Percentiles rank a stretch among this genome's conserved stretches.
phyloP scores from a whole-genome alignment of 2,329 filamentous ascomycete species.

The Zymoseptoria ardabiliae region DNA sequence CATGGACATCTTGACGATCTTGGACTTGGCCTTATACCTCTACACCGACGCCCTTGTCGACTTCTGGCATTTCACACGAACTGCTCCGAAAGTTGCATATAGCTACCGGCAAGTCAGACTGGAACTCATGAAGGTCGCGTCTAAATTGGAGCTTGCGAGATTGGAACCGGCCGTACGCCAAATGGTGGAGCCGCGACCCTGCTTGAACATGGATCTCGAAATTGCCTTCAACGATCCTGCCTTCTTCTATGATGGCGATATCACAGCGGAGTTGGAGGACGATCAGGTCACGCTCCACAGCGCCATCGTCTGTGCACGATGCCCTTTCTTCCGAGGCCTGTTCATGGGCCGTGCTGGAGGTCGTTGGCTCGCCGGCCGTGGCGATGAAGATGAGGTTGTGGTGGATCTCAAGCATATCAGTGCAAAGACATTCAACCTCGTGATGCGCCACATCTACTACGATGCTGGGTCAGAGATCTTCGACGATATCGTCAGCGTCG shows the following conservation, averaged over 20 bases:
- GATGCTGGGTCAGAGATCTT: constrained; percentile 78
- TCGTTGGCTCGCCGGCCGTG: constrained; percentile 58
- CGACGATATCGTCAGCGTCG: constrained; percentile 60
- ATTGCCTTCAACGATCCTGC: constrained; percentile 58
- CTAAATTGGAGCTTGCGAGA: constrained; percentile 59
- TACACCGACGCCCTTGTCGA: constrained; percentile 77
- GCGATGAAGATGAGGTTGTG: constrained; percentile 49
- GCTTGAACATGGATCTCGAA: constrained; percentile 62
- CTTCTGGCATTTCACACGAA: constrained; percentile 73
- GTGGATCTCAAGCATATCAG: constrained; percentile 81
- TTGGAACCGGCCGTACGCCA: constrained; percentile 72
- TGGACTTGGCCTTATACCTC: constrained; percentile 71
- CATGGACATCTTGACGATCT: constrained; percentile 67
- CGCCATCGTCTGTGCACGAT: constrained; percentile 69
- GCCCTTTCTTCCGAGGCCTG: constrained; percentile 84
- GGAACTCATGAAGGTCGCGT: constrained; percentile 82
- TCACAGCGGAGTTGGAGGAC: constrained; percentile 69
- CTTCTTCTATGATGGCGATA: constrained; percentile 75
- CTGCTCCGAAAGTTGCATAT: constrained; percentile 57
- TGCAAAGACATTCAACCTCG: constrained; percentile 64
- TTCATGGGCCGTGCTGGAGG: constrained; percentile 84
- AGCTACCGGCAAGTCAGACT: constrained; percentile 72
- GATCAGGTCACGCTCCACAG: constrained; percentile 67
- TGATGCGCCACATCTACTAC: constrained; percentile 74
- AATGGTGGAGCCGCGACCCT: constrained; percentile 59